Evolutionary conservation across 2,329 filamentous ascomycete species (phyloP), one percentile per base, ranked within the genome.

Genomic region (Coniella vitis): DNA sequence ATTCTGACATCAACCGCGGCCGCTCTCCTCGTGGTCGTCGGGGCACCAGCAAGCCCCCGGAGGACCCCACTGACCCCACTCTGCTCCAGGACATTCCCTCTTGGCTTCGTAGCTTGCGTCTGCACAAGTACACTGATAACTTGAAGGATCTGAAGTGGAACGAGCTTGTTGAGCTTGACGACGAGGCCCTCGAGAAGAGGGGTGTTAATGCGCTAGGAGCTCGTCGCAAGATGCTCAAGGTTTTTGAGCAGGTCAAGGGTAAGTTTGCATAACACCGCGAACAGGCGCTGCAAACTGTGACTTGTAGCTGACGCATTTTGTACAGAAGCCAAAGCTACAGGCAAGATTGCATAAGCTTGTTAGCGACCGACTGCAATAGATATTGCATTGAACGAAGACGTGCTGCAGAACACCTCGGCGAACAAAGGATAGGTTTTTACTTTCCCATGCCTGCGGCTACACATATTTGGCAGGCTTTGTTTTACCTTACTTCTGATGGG

Each of bases 91-190:
- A 98, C 63, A 96, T 98, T 58, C 91, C 93, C 47, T 86, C 84
- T 65, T 98, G 93, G 93, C 79, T 98, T 61, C 83, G 93, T 64
- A 96, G 90, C 66, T 77, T 97, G 63, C 83, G 93, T 53, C 76
- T 98, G 60, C 93, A 98, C 76, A 98, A 98, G 74, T 98, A 98
- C 69, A 98, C 93, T 9, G 93, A 98, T 58, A 94, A 97, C 59
- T 72, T 98, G 55, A 98, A 97, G 71, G 91, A 97, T 62, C 81
- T 97, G 75, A 90, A 93, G 61, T 98, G 93, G 93, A 87, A 85
- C 22, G 93, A 98, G 47, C 71, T 98, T 58, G 74, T 98, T 52
- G 87, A 93, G 66, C 73, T 98, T 58, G 89, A 96, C 61, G 93
- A 98, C 58, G 90, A 90, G 63, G 90, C 88, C 42, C 74, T 98